Evolutionary conservation across 179 eudicot genomes (phyloP), one percentile per base, ranked within the genome.

Genomic region (Gypsophila paniculata): DNA sequence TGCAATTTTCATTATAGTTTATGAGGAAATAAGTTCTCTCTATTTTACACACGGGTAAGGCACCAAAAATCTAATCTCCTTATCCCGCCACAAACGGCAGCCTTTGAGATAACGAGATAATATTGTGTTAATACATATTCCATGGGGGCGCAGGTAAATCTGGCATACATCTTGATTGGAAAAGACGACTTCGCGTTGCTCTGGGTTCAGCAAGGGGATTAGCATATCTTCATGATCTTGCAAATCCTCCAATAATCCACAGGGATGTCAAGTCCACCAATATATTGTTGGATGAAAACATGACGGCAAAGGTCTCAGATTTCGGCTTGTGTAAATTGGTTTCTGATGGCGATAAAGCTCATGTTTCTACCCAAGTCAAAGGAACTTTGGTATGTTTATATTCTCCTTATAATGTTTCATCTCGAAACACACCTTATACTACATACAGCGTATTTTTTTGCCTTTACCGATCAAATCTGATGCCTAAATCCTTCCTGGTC

Each of bases 311-410:
- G 79, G 97, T 93, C 72, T 86, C 97, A 38, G 98, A 93, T 77
- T 93, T 93, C 69, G 98, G 98, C 57, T 72, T 93, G 81, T 93
- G 93, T 64, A 93, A 93, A 85, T 79, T 88, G 74, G 89, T 91
- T 23, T 81, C 90, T 1, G 97, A 91, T 73, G 70, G 75, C 34
- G 71, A 70, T 9, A 93, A 85, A 66, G 94, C 84, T 38, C 98
- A 93, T 74, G 88, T 93, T 49, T 91, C 98, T 32, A 93, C 98
- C 74, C 97, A 89, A 79, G 96, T 93, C 51, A 93, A 93, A 80
- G 98, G 98, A 78, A 93, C 98, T 3, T 69, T 93, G 88, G 98
- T 91, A 74, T 72, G 79, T 5, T 63, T 36, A 25, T 6, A 22
- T 2, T 4, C 23, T 68, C 68, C 25, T 4, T 5, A 51, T 12